phyloP scores from a whole-genome alignment of 179 eudicot species.

The Carnegiea gigantea region DNA sequence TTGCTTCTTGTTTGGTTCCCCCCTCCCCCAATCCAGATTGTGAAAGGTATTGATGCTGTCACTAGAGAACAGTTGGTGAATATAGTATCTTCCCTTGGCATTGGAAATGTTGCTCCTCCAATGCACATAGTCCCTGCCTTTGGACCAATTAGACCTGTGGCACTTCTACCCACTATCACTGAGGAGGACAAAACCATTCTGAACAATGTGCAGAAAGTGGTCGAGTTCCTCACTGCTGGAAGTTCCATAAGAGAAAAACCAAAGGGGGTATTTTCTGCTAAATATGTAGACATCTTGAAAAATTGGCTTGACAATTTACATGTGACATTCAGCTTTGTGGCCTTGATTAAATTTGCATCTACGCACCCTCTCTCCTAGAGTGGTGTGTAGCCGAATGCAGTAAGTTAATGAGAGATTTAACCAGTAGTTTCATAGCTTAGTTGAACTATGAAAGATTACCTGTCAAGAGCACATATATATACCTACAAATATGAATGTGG shows the following conservation, averaged over 20 bases:
- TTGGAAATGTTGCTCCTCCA: slow-evolving; percentile 63
- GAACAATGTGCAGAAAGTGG: slow-evolving; percentile 79
- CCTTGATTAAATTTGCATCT: background rate
- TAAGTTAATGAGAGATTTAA: background rate
- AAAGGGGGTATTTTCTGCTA: slow-evolving; percentile 46
- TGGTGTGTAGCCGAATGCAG: background rate
- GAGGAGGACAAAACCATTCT: slow-evolving; percentile 85
- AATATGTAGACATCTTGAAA: background rate
- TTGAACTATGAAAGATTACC: background rate
- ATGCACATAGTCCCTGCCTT: slow-evolving; percentile 72
- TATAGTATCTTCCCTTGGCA: slow-evolving; percentile 57
- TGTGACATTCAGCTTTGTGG: background rate
- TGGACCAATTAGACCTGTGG: slow-evolving; percentile 68
- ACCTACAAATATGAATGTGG: too few relatives aligned
- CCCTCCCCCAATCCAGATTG: slow-evolving; percentile 48
- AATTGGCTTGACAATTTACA: background rate
- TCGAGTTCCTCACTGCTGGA: slow-evolving; percentile 79
- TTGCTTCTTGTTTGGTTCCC: background rate
- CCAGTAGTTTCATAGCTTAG: background rate
- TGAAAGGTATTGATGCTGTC: slow-evolving; percentile 95
- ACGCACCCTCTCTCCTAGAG: background rate
- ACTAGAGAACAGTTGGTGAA: slow-evolving; percentile 85
- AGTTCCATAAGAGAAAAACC: slow-evolving; percentile 49
- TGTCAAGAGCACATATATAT: too few relatives aligned
- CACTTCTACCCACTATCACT: slow-evolving; percentile 67